Evolutionary conservation across 208 protist genomes (phyloP).

Genomic region (Leishmania major): DNA sequence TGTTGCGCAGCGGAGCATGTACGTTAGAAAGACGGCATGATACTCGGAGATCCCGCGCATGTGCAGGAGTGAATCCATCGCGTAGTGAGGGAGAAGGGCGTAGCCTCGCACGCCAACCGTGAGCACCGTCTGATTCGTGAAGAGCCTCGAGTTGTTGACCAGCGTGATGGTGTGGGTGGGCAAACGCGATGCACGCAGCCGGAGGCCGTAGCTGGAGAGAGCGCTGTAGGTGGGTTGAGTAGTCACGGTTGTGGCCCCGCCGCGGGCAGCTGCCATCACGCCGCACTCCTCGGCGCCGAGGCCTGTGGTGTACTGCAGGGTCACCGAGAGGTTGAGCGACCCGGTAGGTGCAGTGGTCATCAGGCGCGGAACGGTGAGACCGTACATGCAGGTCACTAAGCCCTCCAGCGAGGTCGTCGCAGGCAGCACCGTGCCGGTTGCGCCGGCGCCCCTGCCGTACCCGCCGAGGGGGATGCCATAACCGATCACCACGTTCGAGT

Average conservation of each 20-base stretch:
- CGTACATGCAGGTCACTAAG: conserved; percentile 13
- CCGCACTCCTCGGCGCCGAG: conserved; percentile 24
- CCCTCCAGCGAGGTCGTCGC: conserved; percentile 10
- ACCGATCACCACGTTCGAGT: conserved; percentile 1
- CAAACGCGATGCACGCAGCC: conserved; percentile 11
- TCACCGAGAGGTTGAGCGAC: conserved; percentile 5
- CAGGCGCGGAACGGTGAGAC: conserved; percentile 11
- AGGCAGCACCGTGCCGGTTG: background rate
- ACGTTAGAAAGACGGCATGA: conserved; percentile 22
- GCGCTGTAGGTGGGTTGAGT: conserved; percentile 23
- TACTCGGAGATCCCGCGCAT: conserved; percentile 28
- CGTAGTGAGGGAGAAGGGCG: conserved; percentile 15
- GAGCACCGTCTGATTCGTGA: conserved; percentile 24
- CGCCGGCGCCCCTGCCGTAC: conserved; percentile 9
- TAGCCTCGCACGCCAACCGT: conserved; percentile 21
- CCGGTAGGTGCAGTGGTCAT: too few species aligned
- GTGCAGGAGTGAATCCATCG: conserved; percentile 17
- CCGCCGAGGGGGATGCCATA: conserved; percentile 15
- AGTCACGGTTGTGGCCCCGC: background rate
- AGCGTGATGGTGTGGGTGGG: conserved; percentile 1
- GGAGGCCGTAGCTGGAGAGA: conserved; percentile 1
- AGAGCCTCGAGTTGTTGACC: conserved; percentile 20
- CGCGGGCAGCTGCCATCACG: conserved; percentile 12
- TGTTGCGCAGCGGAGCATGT: conserved; percentile 31
- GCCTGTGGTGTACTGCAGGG: conserved; percentile 24